Percentiles rank a stretch among this genome's conserved stretches.
These are phyloP conservation scores for Buddleja alternifolia DNA, from an alignment of 257 asterid genomes.

Conservation along the genomic window DNA sequence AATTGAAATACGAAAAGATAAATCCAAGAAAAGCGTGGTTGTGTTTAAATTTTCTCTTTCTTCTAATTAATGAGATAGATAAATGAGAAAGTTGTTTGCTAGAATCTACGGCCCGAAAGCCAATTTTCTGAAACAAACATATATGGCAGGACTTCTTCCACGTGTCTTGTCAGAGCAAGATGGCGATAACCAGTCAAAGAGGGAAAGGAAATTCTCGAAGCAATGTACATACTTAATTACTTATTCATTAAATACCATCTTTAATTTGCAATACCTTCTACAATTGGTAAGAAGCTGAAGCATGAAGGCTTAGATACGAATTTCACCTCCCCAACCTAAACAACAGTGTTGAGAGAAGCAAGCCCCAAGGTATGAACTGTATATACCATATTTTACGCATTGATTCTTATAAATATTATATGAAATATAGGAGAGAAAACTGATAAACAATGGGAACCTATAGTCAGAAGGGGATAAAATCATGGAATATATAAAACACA, in stretches of 20 bases:
- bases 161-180: too few species aligned
- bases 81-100: neutral
- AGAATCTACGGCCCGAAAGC: neutral
- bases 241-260: too few species aligned
- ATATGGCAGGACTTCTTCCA: too few species aligned
- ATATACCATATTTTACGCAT: neutral
- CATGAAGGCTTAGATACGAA: neutral
- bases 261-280: too few species aligned
- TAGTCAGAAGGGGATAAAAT: neutral
- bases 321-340: neutral
- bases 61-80: neutral
- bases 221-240: too few species aligned
- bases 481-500: too few species aligned
- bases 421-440: too few species aligned
- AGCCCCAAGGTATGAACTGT: neutral
- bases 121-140: neutral
- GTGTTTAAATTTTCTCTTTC: neutral
- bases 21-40: neutral
- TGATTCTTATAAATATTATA: neutral
- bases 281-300: too few species aligned
- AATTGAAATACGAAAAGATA: neutral
- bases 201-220: too few species aligned
- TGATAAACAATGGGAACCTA: neutral
- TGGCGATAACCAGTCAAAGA: too few species aligned
- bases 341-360: neutral